Evolutionary conservation across 345 rosid species (phyloP).

Genomic region (Salix exigua): DNA sequence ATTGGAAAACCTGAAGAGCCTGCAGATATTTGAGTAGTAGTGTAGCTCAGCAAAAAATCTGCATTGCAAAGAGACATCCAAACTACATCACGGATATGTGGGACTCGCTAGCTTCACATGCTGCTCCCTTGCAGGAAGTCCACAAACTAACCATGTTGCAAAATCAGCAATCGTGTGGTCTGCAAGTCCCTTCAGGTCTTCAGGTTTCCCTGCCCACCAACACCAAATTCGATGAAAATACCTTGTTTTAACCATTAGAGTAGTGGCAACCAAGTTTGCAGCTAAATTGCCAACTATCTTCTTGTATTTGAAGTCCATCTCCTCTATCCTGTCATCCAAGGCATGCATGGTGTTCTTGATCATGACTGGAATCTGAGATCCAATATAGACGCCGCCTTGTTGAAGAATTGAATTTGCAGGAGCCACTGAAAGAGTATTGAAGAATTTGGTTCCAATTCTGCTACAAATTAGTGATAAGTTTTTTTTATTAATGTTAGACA

Average conservation of each 20-base stretch:
- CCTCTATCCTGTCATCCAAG: conserved; percentile 66
- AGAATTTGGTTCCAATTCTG: too few species aligned
- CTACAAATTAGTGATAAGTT: too few species aligned
- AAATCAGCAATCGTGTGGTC: conserved; percentile 56
- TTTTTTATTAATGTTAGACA: too few species aligned
- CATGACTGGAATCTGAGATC: conserved; percentile 56
- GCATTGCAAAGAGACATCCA: conserved; percentile 55
- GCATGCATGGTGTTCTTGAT: conserved; percentile 56
- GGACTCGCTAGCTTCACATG: conserved; percentile 49
- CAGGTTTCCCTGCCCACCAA: conserved; percentile 47
- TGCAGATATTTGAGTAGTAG: conserved; percentile 54
- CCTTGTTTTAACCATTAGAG: conserved; percentile 59
- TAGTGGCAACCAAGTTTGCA: conserved; percentile 54
- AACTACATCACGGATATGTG: conserved; percentile 58
- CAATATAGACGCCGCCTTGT: conserved; percentile 55
- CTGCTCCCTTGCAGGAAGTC: conserved; percentile 60
- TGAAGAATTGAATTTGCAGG: conserved; percentile 50
- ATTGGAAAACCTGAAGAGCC: conserved; percentile 50
- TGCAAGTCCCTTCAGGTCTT: conserved; percentile 46
- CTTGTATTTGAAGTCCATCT: conserved; percentile 61
- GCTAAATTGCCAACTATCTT: conserved; percentile 61
- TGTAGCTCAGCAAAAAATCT: conserved; percentile 46
- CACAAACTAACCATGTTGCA: conserved; percentile 68
- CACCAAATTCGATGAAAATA: conserved; percentile 65
- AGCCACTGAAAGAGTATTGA: conserved; percentile 59